Conservation (phyloP, 352 stramenopile genomes). For the Aphanomyces cochlioides region DNA sequence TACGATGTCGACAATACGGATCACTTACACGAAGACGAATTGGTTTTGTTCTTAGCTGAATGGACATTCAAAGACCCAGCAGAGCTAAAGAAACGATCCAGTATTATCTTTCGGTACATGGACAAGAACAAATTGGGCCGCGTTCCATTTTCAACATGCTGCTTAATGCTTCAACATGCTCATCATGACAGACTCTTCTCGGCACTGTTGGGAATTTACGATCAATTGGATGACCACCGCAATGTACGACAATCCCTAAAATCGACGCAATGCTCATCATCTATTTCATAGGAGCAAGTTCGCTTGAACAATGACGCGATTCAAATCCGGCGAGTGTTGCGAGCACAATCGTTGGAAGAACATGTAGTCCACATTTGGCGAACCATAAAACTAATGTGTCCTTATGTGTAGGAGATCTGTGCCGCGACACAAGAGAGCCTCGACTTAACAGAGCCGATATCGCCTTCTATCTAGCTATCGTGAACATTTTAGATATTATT, state of each 20-base stretch:
- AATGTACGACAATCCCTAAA: conserved; percentile 35
- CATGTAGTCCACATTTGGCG: neutral
- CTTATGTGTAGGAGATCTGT: neutral
- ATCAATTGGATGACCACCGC: conserved; percentile 62
- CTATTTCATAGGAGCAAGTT: conserved; percentile 11
- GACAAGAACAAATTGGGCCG: conserved; percentile 80
- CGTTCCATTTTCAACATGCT: conserved; percentile 81
- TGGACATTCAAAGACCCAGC: conserved; percentile 82
- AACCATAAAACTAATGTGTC: neutral
- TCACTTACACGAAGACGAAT: conserved; percentile 62
- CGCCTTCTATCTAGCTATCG: neutral
- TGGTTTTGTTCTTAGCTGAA: conserved; percentile 70
- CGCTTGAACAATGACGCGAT: conserved; percentile 18
- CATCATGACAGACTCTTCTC: conserved; percentile 87
- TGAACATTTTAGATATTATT: too few relatives aligned
- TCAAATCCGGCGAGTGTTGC: conserved; percentile 9
- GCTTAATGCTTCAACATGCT: conserved; percentile 85
- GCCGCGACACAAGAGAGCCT: too few relatives aligned
- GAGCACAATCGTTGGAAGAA: conserved; percentile 3
- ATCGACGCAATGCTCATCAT: neutral
- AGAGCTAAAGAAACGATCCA: conserved; percentile 72
- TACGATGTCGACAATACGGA: conserved; percentile 64
- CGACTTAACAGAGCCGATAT: neutral
- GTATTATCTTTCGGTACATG: conserved; percentile 86
- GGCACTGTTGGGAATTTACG: conserved; percentile 75